phyloP scores from a whole-genome alignment of 1,139 yeast species.

The Barnettozyma hawaiiensis region DNA sequence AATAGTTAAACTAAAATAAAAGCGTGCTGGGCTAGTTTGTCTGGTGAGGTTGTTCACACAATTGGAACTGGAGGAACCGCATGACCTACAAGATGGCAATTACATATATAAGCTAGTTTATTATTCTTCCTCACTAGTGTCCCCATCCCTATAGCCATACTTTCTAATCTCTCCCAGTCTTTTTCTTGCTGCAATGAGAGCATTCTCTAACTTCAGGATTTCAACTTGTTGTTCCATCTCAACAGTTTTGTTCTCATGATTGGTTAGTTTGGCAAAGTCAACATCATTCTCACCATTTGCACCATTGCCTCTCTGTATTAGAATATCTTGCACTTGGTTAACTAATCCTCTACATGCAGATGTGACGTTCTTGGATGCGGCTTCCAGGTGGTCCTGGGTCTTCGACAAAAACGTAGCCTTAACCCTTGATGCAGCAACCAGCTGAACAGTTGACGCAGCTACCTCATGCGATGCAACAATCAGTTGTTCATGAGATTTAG shows the following conservation, averaged over 20 bases:
- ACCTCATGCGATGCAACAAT: constrained; percentile 91
- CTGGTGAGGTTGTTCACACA: no score
- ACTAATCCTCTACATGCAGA: constrained; percentile 72
- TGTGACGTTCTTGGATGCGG: constrained; percentile 64
- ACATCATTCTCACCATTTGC: constrained; percentile 35
- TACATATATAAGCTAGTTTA: not conserved
- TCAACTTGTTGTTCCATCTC: constrained; percentile 96
- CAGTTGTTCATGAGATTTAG: constrained; percentile 72
- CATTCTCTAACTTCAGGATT: constrained; percentile 76
- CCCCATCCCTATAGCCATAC: constrained; percentile 31
- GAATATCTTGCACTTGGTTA: constrained; percentile 59
- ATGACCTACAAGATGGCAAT: not conserved
- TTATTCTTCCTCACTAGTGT: constrained; percentile 24
- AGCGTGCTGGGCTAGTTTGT: no score
- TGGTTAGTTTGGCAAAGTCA: constrained; percentile 65
- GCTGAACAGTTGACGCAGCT: constrained; percentile 88
- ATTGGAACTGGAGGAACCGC: no score
- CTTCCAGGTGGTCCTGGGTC: constrained; percentile 70
- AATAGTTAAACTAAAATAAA: no score
- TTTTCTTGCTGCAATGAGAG: constrained; percentile 66
- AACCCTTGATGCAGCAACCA: constrained; percentile 88
- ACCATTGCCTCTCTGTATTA: constrained; percentile 33
- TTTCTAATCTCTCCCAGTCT: constrained; percentile 82
- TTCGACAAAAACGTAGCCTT: constrained; percentile 74
- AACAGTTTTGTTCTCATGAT: constrained; percentile 78